phyloP scores from a whole-genome alignment of 164 flowering plant species.

The Chimonanthus praecox region DNA sequence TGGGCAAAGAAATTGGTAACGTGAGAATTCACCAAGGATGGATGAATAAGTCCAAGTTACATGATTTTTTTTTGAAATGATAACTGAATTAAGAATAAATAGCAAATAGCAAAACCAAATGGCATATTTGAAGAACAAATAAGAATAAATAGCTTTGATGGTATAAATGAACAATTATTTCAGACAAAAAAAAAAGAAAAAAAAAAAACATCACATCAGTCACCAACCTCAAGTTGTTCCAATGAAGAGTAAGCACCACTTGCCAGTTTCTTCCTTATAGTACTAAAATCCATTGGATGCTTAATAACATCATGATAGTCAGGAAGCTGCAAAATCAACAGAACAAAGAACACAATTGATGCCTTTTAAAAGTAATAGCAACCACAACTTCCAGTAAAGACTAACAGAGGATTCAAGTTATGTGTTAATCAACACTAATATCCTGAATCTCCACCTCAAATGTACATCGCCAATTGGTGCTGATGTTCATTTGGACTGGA shows the following conservation, averaged over 20 bases:
- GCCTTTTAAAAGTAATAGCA: no score
- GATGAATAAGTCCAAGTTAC: no score
- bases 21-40: no score
- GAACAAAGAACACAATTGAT: conserved; percentile 5
- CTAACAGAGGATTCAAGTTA: not conserved
- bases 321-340: conserved; percentile 60
- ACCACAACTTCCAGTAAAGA: not conserved
- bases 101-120: no score
- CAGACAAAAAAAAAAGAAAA: no score
- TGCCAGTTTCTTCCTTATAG: conserved; percentile 78
- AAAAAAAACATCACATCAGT: no score
- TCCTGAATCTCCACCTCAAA: not conserved
- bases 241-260: conserved; percentile 61
- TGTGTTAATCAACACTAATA: not conserved
- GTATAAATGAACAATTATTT: no score
- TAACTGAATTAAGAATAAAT: no score
- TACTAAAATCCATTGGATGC: conserved; percentile 94
- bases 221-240: conserved; percentile 79
- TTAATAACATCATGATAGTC: conserved; percentile 86
- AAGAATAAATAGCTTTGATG: no score
- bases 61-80: no score
- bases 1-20: no score
- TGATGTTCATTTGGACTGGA: not conserved
- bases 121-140: no score
- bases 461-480: not conserved